These are phyloP conservation scores for Huntiella decipiens DNA, from an alignment of 2,329 filamentous ascomycete genomes.

Conservation along the genomic window DNA sequence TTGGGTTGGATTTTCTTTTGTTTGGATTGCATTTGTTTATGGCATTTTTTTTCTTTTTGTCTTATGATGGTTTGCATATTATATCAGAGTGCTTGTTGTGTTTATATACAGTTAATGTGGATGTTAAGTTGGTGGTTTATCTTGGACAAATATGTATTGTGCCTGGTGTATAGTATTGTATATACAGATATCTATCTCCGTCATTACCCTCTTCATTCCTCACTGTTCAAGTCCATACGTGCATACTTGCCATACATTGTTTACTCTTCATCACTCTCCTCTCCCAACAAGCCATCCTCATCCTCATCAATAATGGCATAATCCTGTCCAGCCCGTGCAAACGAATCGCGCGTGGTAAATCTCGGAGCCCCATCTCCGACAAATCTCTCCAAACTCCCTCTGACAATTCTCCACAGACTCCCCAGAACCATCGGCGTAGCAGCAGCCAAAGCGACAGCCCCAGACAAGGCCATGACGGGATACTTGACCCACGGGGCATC, in stretches of 20 bases:
- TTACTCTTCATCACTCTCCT: slow-evolving; percentile 78
- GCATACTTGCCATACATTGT: background rate
- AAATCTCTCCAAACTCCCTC: slow-evolving; percentile 31
- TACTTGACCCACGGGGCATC: slow-evolving; percentile 65
- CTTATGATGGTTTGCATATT: background rate
- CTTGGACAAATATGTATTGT: no score
- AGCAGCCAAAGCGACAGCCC: slow-evolving; percentile 37
- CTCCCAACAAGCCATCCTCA: slow-evolving; percentile 82
- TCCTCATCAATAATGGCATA: slow-evolving; percentile 82
- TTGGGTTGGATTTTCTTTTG: slow-evolving; percentile 1
- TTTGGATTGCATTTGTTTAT: slow-evolving; percentile 1
- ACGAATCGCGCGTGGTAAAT: slow-evolving; percentile 78
- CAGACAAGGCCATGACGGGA: slow-evolving; percentile 56
- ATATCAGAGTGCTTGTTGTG: no score
- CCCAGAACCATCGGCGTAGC: slow-evolving; percentile 52
- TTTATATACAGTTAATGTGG: no score
- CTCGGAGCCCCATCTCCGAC: slow-evolving; percentile 37
- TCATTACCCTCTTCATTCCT: background rate
- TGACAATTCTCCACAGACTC: slow-evolving; percentile 51
- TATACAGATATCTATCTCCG: no score
- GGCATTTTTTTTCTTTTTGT: background rate
- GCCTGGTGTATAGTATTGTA: no score
- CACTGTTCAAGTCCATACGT: background rate
- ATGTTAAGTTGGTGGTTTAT: no score
- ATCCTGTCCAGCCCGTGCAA: slow-evolving; percentile 70